Percentiles rank a stretch among this genome's conserved stretches.
Conservation (phyloP, 2,329 filamentous ascomycete genomes). For the Phaeoacremonium minimum region DNA sequence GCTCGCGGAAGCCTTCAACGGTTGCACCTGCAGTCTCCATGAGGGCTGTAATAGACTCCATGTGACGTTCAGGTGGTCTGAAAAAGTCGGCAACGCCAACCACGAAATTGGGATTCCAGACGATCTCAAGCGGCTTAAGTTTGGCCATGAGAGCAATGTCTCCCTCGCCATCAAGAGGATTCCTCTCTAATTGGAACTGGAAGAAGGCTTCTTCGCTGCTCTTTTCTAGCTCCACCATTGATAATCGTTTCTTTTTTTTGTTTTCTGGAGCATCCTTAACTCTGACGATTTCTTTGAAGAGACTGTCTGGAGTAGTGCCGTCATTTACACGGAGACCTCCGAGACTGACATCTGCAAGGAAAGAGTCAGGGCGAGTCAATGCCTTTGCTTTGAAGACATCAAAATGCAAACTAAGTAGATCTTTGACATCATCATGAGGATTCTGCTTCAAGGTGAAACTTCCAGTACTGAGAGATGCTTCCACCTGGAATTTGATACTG, state of each 20-base stretch:
- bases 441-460: conserved; percentile 91
- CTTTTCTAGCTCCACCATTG: conserved; percentile 49
- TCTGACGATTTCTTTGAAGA: conserved; percentile 91
- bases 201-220: conserved; percentile 72
- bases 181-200: conserved; percentile 87
- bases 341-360: conserved; percentile 82
- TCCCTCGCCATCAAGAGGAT: conserved; percentile 87
- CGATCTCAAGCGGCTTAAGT: conserved; percentile 90
- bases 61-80: conserved; percentile 90
- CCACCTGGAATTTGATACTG: conserved; percentile 86
- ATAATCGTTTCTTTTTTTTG: conserved; percentile 41
- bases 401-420: conserved; percentile 88
- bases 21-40: conserved; percentile 96
- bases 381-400: conserved; percentile 91
- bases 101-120: conserved; percentile 94
- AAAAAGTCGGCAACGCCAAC: conserved; percentile 93
- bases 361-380: conserved; percentile 84
- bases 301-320: conserved; percentile 83
- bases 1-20: conserved; percentile 89
- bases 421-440: conserved; percentile 70
- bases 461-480: conserved; percentile 88
- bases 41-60: conserved; percentile 95
- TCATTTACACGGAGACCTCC: conserved; percentile 93
- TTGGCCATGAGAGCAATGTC: conserved; percentile 89
- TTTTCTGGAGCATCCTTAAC: conserved; percentile 78